A percentile compares a stretch with the other conserved stretches of the same genome.
phyloP scores from a whole-genome alignment of 169 alveolate genomes.

The Eimeria sp. region DNA sequence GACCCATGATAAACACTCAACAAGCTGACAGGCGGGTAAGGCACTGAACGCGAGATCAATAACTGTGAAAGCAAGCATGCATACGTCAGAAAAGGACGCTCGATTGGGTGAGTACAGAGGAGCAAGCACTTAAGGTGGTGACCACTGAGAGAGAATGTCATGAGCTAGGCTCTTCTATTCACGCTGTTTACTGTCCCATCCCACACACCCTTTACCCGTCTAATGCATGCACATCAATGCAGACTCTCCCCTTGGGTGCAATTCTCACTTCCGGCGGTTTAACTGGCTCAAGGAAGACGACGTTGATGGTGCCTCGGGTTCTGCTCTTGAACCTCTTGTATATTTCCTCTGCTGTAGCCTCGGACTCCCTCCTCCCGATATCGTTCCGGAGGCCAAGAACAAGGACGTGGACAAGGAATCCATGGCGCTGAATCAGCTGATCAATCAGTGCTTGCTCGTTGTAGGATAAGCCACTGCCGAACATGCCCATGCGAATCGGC shows the following conservation, averaged over 20 bases:
- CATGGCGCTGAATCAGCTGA: slow-evolving; percentile 42
- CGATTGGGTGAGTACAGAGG: neutral
- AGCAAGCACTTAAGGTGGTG: neutral
- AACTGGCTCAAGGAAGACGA: slow-evolving; percentile 69
- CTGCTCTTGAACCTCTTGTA: slow-evolving; percentile 70
- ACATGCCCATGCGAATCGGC: slow-evolving; percentile 75
- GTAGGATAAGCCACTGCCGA: slow-evolving; percentile 71
- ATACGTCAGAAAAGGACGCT: neutral
- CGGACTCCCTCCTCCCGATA: slow-evolving; percentile 43
- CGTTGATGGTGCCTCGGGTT: slow-evolving; percentile 72
- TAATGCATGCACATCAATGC: neutral
- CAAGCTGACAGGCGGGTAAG: too few relatives aligned
- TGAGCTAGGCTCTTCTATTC: neutral
- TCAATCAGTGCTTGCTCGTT: slow-evolving; percentile 67
- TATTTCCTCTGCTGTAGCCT: slow-evolving; percentile 77
- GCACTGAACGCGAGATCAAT: neutral
- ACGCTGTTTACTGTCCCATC: neutral
- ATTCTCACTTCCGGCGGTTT: slow-evolving; percentile 61
- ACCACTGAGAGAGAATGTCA: neutral
- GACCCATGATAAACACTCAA: neutral
- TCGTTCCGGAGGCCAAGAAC: slow-evolving; percentile 59
- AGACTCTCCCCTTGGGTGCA: neutral
- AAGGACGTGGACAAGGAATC: slow-evolving; percentile 63
- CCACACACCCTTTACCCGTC: neutral
- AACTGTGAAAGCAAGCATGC: neutral